Evolutionary conservation across 176 grass and related monocot species (phyloP).

Genomic region (Triticum timopheevii): DNA sequence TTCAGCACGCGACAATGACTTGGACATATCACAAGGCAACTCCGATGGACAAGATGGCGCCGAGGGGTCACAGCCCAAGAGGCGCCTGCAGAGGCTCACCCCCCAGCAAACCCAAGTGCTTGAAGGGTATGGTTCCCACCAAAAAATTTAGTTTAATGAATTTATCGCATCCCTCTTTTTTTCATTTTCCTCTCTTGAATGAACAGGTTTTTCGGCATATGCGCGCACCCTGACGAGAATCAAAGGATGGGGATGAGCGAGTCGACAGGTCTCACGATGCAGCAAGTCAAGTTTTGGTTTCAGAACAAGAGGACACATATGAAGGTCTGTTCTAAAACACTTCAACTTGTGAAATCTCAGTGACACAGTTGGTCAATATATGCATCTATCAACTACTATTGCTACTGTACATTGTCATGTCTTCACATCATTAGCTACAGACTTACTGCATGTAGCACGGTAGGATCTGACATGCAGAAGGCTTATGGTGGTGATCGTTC

Average conservation of each 20-base stretch:
- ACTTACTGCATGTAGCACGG: not conserved
- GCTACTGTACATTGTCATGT: not conserved
- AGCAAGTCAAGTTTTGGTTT: slow-evolving; percentile 58
- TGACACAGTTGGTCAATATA: no score
- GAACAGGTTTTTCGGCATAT: slow-evolving; percentile 40
- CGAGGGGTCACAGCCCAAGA: not conserved
- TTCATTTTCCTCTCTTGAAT: slow-evolving; percentile 13
- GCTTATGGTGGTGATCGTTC: not conserved
- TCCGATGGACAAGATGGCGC: not conserved
- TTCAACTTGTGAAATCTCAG: not conserved
- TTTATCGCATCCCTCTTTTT: not conserved
- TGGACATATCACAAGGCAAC: not conserved
- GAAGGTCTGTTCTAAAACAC: slow-evolving; percentile 36
- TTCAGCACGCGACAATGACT: not conserved
- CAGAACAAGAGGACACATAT: slow-evolving; percentile 49
- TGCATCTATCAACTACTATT: no score
- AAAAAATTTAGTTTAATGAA: not conserved
- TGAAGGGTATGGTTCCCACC: slow-evolving; percentile 37
- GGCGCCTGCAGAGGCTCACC: slow-evolving; percentile 15
- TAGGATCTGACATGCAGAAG: not conserved
- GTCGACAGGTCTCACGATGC: not conserved
- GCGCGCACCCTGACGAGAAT: slow-evolving; percentile 28
- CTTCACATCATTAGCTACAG: not conserved
- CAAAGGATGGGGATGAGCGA: slow-evolving; percentile 30
- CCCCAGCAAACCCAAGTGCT: slow-evolving; percentile 20